Conservation (phyloP, 495 filamentous ascomycete species). For the Podospora pseudopauciseta region DNA sequence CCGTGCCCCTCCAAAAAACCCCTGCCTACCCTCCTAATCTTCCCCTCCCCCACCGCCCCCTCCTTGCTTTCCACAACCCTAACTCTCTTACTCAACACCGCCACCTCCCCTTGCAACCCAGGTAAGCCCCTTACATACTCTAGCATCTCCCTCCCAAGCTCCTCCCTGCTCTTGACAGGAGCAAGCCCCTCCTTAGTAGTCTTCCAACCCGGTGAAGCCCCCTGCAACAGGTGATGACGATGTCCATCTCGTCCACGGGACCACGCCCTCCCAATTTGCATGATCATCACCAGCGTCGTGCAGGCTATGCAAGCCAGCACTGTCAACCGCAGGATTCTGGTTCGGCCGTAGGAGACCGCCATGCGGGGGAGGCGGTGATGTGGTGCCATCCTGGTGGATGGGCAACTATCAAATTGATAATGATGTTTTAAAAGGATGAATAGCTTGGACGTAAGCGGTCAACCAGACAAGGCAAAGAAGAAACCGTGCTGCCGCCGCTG, state of each 20-base stretch:
- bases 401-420: neutral
- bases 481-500: neutral
- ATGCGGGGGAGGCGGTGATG: neutral
- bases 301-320: neutral
- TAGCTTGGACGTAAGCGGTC: neutral
- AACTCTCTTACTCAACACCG: neutral
- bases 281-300: neutral
- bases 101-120: neutral
- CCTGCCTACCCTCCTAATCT: neutral
- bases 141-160: neutral
- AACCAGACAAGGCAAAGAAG: neutral
- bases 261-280: neutral
- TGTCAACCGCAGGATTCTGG: neutral
- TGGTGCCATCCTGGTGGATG: neutral
- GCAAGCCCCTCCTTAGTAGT: neutral
- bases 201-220: neutral
- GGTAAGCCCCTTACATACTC: neutral
- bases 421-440: neutral
- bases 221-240: neutral
- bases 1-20: neutral
- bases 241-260: neutral
- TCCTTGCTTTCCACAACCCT: neutral
- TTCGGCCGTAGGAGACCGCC: neutral
- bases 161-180: neutral
- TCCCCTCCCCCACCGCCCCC: neutral